Evolutionary conservation across 1,139 yeast genomes (phyloP).

Genomic region (Saccharomyces hybrid): DNA sequence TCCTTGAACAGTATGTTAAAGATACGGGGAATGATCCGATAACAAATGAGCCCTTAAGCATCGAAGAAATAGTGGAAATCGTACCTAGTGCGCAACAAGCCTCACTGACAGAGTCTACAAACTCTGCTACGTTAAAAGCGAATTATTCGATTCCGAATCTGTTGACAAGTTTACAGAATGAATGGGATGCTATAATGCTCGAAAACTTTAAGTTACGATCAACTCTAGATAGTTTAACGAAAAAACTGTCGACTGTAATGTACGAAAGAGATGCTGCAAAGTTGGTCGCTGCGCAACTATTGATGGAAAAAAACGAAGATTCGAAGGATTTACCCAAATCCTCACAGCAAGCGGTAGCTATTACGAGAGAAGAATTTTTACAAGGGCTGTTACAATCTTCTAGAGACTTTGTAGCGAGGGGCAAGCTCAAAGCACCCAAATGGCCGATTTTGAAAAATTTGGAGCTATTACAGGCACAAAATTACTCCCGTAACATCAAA

Average conservation of each 20-base stretch:
- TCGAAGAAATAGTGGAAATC: conserved; percentile 53
- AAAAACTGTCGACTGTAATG: conserved; percentile 67
- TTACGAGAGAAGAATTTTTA: conserved; percentile 1
- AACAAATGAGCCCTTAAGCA: conserved; percentile 48
- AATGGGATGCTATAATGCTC: conserved; percentile 82
- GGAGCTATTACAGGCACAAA: background rate
- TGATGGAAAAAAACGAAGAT: conserved; percentile 70
- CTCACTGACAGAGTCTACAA: conserved; percentile 15
- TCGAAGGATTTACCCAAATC: conserved; percentile 36
- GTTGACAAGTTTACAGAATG: conserved; percentile 68
- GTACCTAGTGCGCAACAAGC: conserved; percentile 30
- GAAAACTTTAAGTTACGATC: conserved; percentile 73
- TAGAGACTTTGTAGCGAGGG: conserved; percentile 3
- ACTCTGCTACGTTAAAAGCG: conserved; percentile 34
- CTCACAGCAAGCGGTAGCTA: conserved; percentile 21
- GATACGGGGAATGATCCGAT: conserved; percentile 74
- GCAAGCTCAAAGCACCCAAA: background rate
- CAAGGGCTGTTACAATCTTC: background rate
- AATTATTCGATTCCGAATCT: conserved; percentile 65
- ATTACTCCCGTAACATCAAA: background rate
- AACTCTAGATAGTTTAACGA: conserved; percentile 56
- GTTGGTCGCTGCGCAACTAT: conserved; percentile 68
- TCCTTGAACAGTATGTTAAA: conserved; percentile 54
- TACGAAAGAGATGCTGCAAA: conserved; percentile 89
- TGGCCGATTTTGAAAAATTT: background rate